phyloP scores from a whole-genome alignment of 1,284 basidiomycete genomes.

The Inonotus obliquus region DNA sequence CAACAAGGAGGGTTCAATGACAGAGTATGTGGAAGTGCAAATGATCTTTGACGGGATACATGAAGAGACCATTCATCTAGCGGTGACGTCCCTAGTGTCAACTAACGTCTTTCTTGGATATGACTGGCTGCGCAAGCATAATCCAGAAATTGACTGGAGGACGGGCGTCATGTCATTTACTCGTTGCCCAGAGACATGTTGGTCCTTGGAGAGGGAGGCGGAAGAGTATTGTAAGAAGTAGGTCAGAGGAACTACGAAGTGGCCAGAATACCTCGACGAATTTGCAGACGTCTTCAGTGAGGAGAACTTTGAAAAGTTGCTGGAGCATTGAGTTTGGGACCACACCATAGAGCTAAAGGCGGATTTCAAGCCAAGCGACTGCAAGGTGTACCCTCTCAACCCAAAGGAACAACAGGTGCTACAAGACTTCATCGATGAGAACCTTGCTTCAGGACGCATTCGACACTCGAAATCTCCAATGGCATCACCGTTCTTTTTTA shows the following conservation, averaged over 20 bases:
- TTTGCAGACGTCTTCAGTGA: neutral
- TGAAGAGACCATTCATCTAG: neutral
- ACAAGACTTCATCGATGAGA: neutral
- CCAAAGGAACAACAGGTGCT: neutral
- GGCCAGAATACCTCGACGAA: neutral
- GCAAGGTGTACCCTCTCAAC: neutral
- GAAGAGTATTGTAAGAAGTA: neutral
- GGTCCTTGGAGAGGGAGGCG: too few species aligned
- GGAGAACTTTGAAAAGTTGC: neutral
- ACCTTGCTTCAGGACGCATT: neutral
- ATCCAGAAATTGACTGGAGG: slow-evolving; percentile 1
- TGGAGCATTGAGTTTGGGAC: neutral
- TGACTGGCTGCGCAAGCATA: neutral
- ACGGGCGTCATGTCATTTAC: neutral
- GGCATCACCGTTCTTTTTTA: slow-evolving; percentile 9
- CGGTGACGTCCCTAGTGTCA: neutral
- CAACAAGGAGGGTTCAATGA: neutral
- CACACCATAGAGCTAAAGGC: neutral
- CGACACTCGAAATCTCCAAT: slow-evolving; percentile 6
- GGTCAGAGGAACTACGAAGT: neutral
- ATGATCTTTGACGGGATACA: neutral
- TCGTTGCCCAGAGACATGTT: neutral
- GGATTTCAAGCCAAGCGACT: neutral
- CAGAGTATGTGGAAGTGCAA: neutral
- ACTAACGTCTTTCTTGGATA: neutral